Conservation (phyloP, 140 eudicot species). For the Anethum foeniculum region DNA sequence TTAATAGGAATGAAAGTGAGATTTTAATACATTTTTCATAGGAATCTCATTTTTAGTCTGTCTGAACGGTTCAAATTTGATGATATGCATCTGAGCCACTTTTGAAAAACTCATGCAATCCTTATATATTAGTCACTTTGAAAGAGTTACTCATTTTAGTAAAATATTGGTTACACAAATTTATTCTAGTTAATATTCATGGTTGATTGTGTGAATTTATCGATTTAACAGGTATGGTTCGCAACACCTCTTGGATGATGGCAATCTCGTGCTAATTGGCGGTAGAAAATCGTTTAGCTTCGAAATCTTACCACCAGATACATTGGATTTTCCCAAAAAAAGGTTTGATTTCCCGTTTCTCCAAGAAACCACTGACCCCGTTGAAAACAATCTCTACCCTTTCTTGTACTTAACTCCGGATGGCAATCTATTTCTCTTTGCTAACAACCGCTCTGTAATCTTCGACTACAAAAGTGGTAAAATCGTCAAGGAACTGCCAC, state of each 20-base stretch:
- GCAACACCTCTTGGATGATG: constrained; percentile 48
- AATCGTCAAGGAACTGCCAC: constrained; percentile 40
- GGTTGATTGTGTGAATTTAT: neutral
- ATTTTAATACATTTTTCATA: no score
- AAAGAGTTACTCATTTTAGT: no score
- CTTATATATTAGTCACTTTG: no score
- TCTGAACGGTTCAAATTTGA: no score
- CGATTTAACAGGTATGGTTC: constrained; percentile 50
- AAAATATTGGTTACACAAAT: no score
- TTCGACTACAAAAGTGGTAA: constrained; percentile 39
- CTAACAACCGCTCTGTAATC: constrained; percentile 58
- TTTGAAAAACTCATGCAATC: no score
- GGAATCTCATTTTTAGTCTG: no score
- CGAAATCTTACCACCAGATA: constrained; percentile 48
- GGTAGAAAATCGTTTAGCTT: constrained; percentile 57
- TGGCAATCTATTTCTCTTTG: constrained; percentile 68
- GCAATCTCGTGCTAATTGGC: constrained; percentile 46
- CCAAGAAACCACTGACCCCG: constrained; percentile 40
- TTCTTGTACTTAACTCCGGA: constrained; percentile 71
- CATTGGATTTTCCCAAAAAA: constrained; percentile 15
- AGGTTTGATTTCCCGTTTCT: constrained; percentile 44
- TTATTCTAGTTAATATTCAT: neutral
- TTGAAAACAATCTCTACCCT: constrained; percentile 88
- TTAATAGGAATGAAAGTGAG: no score
- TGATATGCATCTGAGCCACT: no score